These are phyloP conservation scores for Nemania sp. DNA, from an alignment of 2,329 filamentous ascomycete species.

Conservation along the genomic window DNA sequence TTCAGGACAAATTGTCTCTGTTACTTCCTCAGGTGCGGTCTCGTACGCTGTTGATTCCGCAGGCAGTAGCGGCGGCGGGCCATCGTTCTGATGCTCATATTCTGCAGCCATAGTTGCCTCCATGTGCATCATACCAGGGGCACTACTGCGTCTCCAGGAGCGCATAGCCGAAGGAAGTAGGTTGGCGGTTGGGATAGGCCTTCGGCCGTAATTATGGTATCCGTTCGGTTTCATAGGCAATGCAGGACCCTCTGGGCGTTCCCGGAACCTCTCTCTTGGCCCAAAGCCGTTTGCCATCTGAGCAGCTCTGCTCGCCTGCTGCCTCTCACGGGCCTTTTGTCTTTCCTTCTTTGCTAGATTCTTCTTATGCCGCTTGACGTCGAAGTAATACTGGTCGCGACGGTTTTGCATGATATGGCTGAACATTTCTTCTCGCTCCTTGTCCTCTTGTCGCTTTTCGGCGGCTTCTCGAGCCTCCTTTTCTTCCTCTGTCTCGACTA, in stretches of 20 bases:
- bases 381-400: conserved; percentile 31
- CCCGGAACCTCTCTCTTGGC: conserved; percentile 20
- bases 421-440: conserved; percentile 44
- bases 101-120: neutral
- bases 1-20: neutral
- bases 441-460: conserved; percentile 47
- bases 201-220: too few species aligned
- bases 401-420: conserved; percentile 44
- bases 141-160: conserved; percentile 18
- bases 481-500: conserved; percentile 53
- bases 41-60: neutral
- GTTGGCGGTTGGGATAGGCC: too few species aligned
- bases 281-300: conserved; percentile 34
- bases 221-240: too few species aligned
- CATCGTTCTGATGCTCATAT: too few species aligned
- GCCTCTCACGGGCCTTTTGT: conserved; percentile 44
- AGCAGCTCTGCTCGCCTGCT: conserved; percentile 38
- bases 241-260: neutral
- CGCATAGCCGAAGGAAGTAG: conserved; percentile 13
- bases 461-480: conserved; percentile 51
- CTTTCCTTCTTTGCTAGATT: conserved; percentile 44
- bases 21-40: neutral
- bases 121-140: too few species aligned
- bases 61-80: conserved; percentile 4
- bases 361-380: conserved; percentile 49